A percentile compares a stretch with the other conserved stretches of the same genome.
Conservation (phyloP, 768 basidiomycete species). For the Amanita rubescens region DNA sequence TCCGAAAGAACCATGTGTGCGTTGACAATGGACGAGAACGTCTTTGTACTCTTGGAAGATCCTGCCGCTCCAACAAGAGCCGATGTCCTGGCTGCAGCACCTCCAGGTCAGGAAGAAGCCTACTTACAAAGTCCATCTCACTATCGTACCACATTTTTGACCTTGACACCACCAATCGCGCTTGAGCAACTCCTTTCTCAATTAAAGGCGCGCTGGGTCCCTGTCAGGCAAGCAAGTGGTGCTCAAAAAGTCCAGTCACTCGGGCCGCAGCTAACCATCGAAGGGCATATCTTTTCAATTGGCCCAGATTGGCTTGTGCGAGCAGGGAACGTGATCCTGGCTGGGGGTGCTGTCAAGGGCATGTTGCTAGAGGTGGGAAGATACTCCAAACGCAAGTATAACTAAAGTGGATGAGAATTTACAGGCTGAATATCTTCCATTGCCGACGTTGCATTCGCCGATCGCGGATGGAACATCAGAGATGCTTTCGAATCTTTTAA, state of each 20-base stretch:
- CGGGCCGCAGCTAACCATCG: constrained; percentile 63
- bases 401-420: background rate
- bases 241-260: constrained; percentile 38
- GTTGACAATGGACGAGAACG: constrained; percentile 73
- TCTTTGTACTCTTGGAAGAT: constrained; percentile 75
- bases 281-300: constrained; percentile 67
- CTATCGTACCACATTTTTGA: constrained; percentile 72
- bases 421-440: constrained; percentile 78
- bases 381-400: constrained; percentile 4
- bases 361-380: constrained; percentile 78
- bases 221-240: constrained; percentile 47
- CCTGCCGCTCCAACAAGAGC: constrained; percentile 60
- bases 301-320: constrained; percentile 80
- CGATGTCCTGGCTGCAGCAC: constrained; percentile 45
- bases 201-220: constrained; percentile 68
- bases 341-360: constrained; percentile 72
- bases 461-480: constrained; percentile 63
- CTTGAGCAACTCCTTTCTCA: constrained; percentile 71
- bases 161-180: constrained; percentile 64
- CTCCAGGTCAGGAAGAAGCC: constrained; percentile 32
- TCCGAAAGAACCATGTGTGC: constrained; percentile 68
- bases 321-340: constrained; percentile 68
- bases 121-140: constrained; percentile 50
- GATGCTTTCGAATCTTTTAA: constrained; percentile 65
- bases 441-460: constrained; percentile 60